phyloP scores from a whole-genome alignment of 257 asterid genomes.

The Mentha longifolia region DNA sequence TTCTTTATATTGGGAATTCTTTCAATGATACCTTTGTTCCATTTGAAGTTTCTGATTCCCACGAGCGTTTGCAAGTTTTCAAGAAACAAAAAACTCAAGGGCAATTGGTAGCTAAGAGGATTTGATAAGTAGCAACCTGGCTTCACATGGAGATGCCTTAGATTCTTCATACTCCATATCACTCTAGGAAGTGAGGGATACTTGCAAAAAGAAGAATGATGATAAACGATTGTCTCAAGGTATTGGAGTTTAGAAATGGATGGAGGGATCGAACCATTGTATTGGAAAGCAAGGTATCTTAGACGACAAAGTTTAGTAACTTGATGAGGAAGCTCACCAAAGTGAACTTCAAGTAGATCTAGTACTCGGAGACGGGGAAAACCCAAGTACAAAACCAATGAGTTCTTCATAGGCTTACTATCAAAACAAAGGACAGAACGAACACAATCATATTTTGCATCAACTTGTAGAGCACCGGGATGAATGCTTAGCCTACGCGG shows the following conservation, averaged over 20 bases:
- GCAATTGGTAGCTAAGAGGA: background rate
- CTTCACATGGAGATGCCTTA: too few species aligned
- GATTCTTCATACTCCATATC: slow-evolving; percentile 28
- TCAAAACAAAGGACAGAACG: background rate
- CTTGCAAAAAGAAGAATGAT: background rate
- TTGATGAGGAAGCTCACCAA: slow-evolving; percentile 8
- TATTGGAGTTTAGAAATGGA: slow-evolving; percentile 29
- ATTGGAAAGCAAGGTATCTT: slow-evolving; percentile 35
- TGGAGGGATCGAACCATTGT: background rate
- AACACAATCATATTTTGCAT: background rate
- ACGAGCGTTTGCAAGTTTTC: slow-evolving; percentile 32
- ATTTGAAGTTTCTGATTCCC: slow-evolving; percentile 2
- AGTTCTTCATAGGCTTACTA: background rate
- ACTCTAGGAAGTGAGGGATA: background rate
- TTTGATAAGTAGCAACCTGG: background rate
- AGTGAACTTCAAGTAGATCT: background rate
- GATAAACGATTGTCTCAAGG: slow-evolving; percentile 24
- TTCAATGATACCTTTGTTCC: background rate
- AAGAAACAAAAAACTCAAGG: background rate
- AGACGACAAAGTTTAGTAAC: background rate
- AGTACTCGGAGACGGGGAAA: background rate
- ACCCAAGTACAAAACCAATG: background rate
- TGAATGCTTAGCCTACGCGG: background rate
- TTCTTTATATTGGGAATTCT: slow-evolving; percentile 19
- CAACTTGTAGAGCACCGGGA: background rate